These are phyloP conservation scores for Anthoceros angustus DNA, from an alignment of 225 moss, liverwort and hornwort genomes.

Conservation along the genomic window DNA sequence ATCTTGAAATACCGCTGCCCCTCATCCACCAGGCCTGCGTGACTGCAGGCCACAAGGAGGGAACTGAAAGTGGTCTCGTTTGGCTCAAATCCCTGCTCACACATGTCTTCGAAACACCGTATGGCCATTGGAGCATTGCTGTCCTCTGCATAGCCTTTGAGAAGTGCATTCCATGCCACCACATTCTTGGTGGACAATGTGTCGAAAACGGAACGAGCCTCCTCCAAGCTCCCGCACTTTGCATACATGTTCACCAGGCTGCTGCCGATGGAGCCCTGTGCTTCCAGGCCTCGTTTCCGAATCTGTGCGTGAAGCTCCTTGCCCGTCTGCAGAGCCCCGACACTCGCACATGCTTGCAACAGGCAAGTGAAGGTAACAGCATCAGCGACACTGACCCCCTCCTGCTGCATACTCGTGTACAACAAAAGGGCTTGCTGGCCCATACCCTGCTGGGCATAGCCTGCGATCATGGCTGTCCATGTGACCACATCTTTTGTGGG, in stretches of 20 bases:
- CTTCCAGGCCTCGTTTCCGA: not conserved
- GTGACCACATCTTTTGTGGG: not conserved
- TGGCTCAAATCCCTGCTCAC: too few species aligned
- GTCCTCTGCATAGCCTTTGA: not conserved
- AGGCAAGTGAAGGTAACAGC: not conserved
- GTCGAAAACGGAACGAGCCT: not conserved
- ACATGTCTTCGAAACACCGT: too few species aligned
- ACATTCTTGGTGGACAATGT: not conserved
- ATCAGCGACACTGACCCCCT: not conserved
- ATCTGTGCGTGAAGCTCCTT: not conserved
- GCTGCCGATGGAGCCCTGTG: not conserved
- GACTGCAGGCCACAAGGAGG: too few species aligned
- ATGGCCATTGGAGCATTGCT: too few species aligned
- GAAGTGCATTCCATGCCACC: not conserved
- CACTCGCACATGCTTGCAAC: not conserved
- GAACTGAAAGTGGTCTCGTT: too few species aligned
- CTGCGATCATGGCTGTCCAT: not conserved
- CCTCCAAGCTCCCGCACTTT: not conserved
- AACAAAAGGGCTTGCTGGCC: not conserved
- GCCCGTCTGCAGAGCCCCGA: not conserved
- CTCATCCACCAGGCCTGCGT: too few species aligned
- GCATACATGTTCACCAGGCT: slow-evolving; percentile 4
- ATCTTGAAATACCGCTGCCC: too few species aligned
- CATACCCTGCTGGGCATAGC: not conserved
- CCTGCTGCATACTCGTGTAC: not conserved